Conservation (phyloP, 2,329 filamentous ascomycete genomes). For the Aspergillus piperis region DNA sequence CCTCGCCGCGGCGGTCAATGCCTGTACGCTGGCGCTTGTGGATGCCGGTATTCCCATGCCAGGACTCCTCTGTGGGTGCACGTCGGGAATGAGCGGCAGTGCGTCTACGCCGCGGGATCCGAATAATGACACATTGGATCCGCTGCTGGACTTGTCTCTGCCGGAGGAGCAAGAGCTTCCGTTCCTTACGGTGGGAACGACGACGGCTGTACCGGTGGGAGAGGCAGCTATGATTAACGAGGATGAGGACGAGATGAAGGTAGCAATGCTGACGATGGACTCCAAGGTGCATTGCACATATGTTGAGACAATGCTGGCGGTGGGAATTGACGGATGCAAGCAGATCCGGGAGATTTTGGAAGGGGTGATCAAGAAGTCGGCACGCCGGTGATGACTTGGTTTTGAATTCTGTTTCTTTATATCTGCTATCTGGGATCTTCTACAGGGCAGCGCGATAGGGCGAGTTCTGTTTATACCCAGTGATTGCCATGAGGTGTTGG, state of each 20-base stretch:
- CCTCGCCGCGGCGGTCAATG: slow-evolving; percentile 87
- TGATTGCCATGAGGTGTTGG: slow-evolving; percentile 16
- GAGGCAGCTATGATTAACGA: slow-evolving; percentile 60
- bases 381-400: slow-evolving; percentile 9
- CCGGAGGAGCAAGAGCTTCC: slow-evolving; percentile 72
- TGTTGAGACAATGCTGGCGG: slow-evolving; percentile 88
- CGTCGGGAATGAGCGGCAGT: slow-evolving; percentile 67
- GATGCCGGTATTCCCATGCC: slow-evolving; percentile 96
- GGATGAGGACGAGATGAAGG: slow-evolving; percentile 52
- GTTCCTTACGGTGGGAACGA: slow-evolving; percentile 79
- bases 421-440: not conserved
- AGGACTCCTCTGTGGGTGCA: slow-evolving; percentile 86
- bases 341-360: slow-evolving; percentile 82
- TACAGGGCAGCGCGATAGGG: slow-evolving; percentile 11
- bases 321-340: slow-evolving; percentile 88
- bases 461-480: slow-evolving; percentile 16
- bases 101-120: slow-evolving; percentile 44
- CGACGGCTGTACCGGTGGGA: slow-evolving; percentile 38
- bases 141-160: slow-evolving; percentile 46
- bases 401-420: not conserved
- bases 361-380: slow-evolving; percentile 59
- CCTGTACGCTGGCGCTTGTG: slow-evolving; percentile 84
- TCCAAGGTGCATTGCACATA: slow-evolving; percentile 77
- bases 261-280: slow-evolving; percentile 82
- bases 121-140: slow-evolving; percentile 46